phyloP scores from a whole-genome alignment of 108 stramenopile species.

The Skeletonema grethae region DNA sequence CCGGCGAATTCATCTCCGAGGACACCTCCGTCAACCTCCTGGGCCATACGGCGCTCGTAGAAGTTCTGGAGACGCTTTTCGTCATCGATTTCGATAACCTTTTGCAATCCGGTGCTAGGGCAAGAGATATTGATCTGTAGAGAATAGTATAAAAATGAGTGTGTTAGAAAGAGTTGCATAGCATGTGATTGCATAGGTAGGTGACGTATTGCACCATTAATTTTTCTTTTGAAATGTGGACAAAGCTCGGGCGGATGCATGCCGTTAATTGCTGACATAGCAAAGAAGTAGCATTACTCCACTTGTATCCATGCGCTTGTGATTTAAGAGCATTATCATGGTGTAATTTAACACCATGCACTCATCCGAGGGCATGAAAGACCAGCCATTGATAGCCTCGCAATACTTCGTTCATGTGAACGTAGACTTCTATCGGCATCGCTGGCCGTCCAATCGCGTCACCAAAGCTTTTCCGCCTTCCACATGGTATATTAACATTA shows the following conservation, averaged over 20 bases:
- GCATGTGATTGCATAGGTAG: not conserved
- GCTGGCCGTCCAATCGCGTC: not conserved
- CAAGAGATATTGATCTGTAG: constrained; percentile 98
- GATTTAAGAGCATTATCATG: not conserved
- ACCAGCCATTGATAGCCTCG: not conserved
- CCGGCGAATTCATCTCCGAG: constrained; percentile 99
- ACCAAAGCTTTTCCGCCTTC: not conserved
- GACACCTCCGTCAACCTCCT: constrained; percentile 94
- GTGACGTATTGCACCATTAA: not conserved
- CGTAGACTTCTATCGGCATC: not conserved
- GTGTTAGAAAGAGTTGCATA: not conserved
- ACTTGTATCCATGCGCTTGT: not conserved
- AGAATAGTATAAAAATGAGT: not conserved
- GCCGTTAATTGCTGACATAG: not conserved
- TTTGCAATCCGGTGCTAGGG: constrained; percentile 96
- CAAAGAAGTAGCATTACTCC: not conserved
- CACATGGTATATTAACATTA: not conserved
- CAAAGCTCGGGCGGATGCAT: not conserved
- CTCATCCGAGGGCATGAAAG: not conserved
- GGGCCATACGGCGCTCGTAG: constrained; percentile 99
- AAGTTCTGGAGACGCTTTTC: constrained; percentile 97
- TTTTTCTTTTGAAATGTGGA: constrained; percentile 2
- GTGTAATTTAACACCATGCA: not conserved
- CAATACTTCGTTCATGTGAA: not conserved
- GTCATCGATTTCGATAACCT: constrained; percentile 99